phyloP scores from a whole-genome alignment of 75 land plant species.

The Cryptomeria japonica region DNA sequence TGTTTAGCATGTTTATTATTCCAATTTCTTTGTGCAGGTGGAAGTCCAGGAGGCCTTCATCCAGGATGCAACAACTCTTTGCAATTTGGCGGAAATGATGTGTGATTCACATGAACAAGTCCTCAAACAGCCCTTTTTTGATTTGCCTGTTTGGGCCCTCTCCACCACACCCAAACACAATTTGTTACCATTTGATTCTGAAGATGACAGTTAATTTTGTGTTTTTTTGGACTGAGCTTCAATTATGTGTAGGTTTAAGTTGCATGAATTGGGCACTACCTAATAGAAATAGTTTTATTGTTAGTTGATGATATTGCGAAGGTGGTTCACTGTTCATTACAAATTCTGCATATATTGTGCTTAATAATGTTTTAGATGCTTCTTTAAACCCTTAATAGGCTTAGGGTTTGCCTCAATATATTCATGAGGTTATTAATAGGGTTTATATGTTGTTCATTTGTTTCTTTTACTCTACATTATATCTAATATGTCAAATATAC shows the following conservation, averaged over 20 bases:
- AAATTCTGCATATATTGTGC: no score
- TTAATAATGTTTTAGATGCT: no score
- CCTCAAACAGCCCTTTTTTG: constrained; percentile 19
- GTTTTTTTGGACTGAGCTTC: not conserved
- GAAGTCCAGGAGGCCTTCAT: constrained; percentile 35
- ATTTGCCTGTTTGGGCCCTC: constrained; percentile 35
- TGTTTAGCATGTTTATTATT: not conserved
- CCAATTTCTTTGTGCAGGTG: constrained; percentile 16
- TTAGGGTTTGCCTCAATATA: no score
- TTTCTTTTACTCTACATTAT: no score
- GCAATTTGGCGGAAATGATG: constrained; percentile 29
- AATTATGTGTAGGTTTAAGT: not conserved
- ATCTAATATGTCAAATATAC: no score
- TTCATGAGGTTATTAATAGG: no score
- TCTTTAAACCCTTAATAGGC: no score
- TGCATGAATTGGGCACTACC: no score
- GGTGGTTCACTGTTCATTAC: no score
- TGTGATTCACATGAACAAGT: constrained; percentile 26
- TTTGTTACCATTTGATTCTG: not conserved
- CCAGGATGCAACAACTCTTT: constrained; percentile 19
- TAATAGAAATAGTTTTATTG: no score
- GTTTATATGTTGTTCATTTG: no score
- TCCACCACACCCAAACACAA: constrained; percentile 16
- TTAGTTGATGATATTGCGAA: no score
- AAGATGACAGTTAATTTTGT: not conserved